Conservation (phyloP, 2,329 filamentous ascomycete species). For the Apiospora rasikravindrae region DNA sequence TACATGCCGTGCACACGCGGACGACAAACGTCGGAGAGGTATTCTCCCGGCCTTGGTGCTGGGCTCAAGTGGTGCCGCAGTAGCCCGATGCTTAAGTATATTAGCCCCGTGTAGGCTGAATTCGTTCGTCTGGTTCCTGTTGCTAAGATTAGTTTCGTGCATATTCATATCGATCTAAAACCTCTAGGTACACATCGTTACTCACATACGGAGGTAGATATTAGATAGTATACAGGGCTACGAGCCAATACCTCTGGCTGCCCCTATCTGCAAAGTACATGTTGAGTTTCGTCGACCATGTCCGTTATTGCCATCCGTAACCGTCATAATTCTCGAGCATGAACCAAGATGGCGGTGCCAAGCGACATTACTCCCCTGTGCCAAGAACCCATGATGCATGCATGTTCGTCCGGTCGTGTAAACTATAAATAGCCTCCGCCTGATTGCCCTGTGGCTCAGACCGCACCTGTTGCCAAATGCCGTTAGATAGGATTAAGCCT, state of each 20-base stretch:
- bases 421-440: conserved; percentile 12
- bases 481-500: neutral
- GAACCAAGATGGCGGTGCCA: too few relatives aligned
- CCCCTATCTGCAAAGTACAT: too few relatives aligned
- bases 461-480: neutral
- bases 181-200: neutral
- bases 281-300: too few relatives aligned
- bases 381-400: too few relatives aligned
- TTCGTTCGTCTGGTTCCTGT: conserved; percentile 8
- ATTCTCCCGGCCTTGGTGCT: neutral
- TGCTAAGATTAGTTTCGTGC: conserved; percentile 9
- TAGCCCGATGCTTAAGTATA: neutral
- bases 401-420: neutral
- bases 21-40: too few relatives aligned
- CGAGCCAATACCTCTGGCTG: too few relatives aligned
- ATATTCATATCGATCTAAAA: neutral
- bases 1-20: too few relatives aligned
- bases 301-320: too few relatives aligned
- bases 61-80: neutral
- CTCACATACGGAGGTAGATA: too few relatives aligned
- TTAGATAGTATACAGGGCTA: too few relatives aligned
- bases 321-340: too few relatives aligned
- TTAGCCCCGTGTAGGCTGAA: neutral
- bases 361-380: too few relatives aligned
- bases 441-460: neutral